Evolutionary conservation across 2,329 filamentous ascomycete genomes (phyloP).

Genomic region (Cladosporium sp.): DNA sequence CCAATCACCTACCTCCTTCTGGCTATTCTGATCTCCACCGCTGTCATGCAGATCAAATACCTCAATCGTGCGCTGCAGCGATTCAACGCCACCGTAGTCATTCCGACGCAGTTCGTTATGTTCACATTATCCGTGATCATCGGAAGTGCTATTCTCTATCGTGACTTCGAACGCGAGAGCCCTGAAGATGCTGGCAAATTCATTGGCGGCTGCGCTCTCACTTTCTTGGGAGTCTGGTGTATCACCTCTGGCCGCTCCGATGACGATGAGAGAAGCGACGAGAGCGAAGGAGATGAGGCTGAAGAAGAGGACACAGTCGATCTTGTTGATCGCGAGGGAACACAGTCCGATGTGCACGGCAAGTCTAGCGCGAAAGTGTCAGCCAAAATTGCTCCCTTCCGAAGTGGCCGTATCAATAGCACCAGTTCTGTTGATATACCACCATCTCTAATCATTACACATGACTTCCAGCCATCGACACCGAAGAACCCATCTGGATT

Average conservation of each 20-base stretch:
- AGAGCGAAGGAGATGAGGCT: conserved; percentile 24
- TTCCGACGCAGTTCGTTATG: conserved; percentile 94
- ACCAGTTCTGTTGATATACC: conserved; percentile 8
- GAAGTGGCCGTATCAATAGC: not conserved
- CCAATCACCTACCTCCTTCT: conserved; percentile 89
- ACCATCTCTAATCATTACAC: conserved; percentile 28
- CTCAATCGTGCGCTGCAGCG: conserved; percentile 86
- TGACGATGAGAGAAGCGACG: conserved; percentile 56
- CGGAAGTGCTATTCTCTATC: conserved; percentile 88
- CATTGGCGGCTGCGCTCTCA: conserved; percentile 83
- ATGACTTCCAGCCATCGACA: conserved; percentile 24
- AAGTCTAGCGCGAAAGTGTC: not conserved
- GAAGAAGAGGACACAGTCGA: conserved; percentile 46
- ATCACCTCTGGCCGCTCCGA: conserved; percentile 82
- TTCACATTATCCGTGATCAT: conserved; percentile 96
- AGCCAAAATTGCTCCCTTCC: conserved; percentile 3
- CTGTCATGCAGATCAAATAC: conserved; percentile 96
- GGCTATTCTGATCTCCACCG: conserved; percentile 75
- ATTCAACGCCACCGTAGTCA: conserved; percentile 97
- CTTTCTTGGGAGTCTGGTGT: conserved; percentile 94
- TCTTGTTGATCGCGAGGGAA: conserved; percentile 42
- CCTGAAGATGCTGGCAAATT: conserved; percentile 77
- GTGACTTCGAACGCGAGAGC: conserved; percentile 86
- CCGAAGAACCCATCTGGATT: conserved; percentile 24
- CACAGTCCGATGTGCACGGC: conserved; percentile 28